These are phyloP conservation scores for Magnolia sinica DNA, from an alignment of 164 flowering plant species.

Conservation along the genomic window DNA sequence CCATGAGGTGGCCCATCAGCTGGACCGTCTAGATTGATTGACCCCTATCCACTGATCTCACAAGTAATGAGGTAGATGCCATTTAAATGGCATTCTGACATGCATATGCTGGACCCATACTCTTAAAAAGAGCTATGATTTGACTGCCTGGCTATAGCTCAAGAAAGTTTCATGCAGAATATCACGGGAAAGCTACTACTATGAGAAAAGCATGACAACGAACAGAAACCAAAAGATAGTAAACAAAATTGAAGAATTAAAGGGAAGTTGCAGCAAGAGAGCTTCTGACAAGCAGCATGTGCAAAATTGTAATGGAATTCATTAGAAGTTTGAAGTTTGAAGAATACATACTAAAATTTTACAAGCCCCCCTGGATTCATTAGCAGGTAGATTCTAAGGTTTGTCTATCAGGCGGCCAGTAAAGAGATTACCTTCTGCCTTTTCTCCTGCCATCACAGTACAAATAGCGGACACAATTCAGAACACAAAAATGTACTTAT, in stretches of 20 bases:
- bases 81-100: no score
- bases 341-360: not conserved
- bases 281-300: not conserved
- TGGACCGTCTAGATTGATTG: no score
- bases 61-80: no score
- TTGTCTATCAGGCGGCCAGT: not conserved
- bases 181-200: not conserved
- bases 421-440: not conserved
- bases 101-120: no score
- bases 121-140: not conserved
- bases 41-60: no score
- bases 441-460: not conserved
- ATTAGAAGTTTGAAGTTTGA: not conserved
- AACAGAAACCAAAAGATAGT: not conserved
- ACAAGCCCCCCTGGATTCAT: conserved; percentile 7
- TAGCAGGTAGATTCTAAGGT: conserved; percentile 2
- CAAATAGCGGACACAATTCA: not conserved
- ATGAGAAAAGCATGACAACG: not conserved
- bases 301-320: conserved; percentile 7
- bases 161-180: not conserved
- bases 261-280: not conserved
- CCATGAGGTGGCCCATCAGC: no score
- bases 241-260: no score
- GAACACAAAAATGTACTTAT: not conserved
- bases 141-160: no score